Conservation (phyloP, 352 stramenopile species). For the Globisporangium okanoganense region DNA sequence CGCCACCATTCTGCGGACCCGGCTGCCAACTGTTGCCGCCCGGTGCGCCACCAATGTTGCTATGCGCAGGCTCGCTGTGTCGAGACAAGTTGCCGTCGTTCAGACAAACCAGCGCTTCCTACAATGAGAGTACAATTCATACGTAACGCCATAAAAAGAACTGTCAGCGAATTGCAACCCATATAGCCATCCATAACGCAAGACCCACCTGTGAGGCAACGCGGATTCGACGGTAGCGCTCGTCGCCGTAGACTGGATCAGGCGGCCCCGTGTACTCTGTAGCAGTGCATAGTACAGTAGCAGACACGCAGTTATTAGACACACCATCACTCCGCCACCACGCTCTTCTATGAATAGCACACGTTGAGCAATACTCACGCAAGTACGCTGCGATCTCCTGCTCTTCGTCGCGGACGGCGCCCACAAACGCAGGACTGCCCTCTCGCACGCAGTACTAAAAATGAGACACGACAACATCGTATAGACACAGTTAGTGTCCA, state of each 20-base stretch:
- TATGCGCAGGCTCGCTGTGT: constrained; percentile 30
- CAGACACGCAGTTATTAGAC: neutral
- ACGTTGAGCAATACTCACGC: constrained; percentile 33
- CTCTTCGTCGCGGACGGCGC: constrained; percentile 66
- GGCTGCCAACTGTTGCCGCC: constrained; percentile 22
- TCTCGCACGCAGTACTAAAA: constrained; percentile 75
- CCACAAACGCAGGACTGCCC: constrained; percentile 51
- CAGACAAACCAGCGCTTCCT: constrained; percentile 77
- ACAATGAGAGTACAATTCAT: neutral
- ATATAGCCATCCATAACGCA: too few relatives aligned
- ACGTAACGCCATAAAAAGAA: neutral
- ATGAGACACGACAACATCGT: neutral
- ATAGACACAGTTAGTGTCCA: neutral
- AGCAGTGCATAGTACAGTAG: constrained; percentile 5
- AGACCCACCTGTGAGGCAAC: constrained; percentile 58
- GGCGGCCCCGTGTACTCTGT: constrained; percentile 72
- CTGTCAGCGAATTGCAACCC: neutral
- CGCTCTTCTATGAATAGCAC: neutral
- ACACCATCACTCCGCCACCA: neutral
- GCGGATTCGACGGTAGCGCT: constrained; percentile 83
- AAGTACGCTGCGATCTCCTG: constrained; percentile 64
- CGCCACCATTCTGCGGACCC: constrained; percentile 1
- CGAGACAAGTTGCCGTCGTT: constrained; percentile 65
- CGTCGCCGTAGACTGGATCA: constrained; percentile 76
- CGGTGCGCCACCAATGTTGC: constrained; percentile 16